A percentile compares a stretch with the other conserved stretches of the same genome.
These are phyloP conservation scores for Yarrowia sp. DNA, from an alignment of 805 yeast genomes.

Conservation along the genomic window DNA sequence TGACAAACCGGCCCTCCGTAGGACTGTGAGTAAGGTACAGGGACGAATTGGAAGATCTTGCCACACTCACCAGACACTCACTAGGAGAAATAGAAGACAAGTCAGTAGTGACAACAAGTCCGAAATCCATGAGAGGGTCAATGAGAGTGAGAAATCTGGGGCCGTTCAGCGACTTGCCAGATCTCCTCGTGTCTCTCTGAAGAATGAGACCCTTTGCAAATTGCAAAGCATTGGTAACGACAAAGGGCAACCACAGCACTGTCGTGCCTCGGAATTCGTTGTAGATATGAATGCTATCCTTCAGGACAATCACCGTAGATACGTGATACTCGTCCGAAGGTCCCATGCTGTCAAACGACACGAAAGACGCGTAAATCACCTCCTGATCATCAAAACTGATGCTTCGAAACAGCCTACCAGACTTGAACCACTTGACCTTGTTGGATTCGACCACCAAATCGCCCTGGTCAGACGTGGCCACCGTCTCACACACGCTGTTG, in stretches of 20 bases:
- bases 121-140: constrained; percentile 73
- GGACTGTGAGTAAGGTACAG: constrained; percentile 58
- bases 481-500: neutral
- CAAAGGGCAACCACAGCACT: constrained; percentile 52
- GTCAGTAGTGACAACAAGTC: constrained; percentile 66
- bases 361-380: constrained; percentile 59
- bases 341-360: constrained; percentile 43
- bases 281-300: constrained; percentile 8
- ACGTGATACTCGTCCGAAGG: constrained; percentile 1
- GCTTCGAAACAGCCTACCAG: constrained; percentile 48
- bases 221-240: constrained; percentile 55
- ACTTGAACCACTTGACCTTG: constrained; percentile 43
- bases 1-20: constrained; percentile 44
- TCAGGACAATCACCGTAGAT: constrained; percentile 8
- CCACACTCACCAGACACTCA: constrained; percentile 59
- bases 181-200: constrained; percentile 45
- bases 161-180: constrained; percentile 24
- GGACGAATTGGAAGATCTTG: constrained; percentile 41
- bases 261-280: neutral
- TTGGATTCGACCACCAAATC: neutral
- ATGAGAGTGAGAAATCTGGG: constrained; percentile 58
- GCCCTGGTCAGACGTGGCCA: neutral
- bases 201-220: constrained; percentile 66
- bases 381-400: constrained; percentile 48
- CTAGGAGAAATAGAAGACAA: constrained; percentile 57